Evolutionary conservation across 2,329 filamentous ascomycete genomes (phyloP).

Genomic region (Neofusicoccum umdonicola): DNA sequence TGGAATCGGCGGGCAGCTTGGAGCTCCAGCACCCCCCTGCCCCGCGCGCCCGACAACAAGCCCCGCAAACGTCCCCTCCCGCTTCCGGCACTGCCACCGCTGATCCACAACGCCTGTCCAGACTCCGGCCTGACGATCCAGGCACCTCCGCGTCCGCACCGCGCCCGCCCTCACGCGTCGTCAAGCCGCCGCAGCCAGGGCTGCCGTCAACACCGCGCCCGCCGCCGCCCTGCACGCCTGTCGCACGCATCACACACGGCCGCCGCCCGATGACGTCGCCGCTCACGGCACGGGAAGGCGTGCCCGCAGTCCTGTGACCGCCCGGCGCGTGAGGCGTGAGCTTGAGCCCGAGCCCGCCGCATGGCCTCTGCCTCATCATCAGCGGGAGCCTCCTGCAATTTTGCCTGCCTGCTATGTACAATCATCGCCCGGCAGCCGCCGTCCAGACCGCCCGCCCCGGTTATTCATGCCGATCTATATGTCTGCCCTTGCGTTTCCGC

Average conservation of each 20-base stretch:
- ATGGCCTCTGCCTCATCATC: not conserved
- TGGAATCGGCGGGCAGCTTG: not conserved
- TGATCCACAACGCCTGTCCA: not conserved
- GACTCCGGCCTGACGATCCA: conserved; percentile 1
- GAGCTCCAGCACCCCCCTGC: not conserved
- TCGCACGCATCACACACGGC: not conserved
- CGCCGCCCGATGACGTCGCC: not conserved
- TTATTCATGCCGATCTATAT: conserved; percentile 1
- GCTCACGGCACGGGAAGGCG: not conserved
- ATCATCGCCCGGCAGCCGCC: not conserved
- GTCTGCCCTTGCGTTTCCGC: not conserved
- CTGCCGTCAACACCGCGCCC: not conserved
- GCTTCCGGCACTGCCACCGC: not conserved
- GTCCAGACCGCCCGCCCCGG: not conserved
- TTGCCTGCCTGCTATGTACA: not conserved
- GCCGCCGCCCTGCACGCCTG: not conserved
- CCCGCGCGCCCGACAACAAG: not conserved
- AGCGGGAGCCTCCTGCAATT: conserved; percentile 2
- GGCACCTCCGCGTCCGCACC: not conserved
- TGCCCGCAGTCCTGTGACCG: not conserved
- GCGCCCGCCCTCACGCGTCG: no score
- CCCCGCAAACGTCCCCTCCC: conserved; percentile 3
- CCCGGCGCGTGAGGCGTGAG: not conserved
- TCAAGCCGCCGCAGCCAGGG: not conserved
- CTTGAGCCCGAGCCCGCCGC: not conserved